Evolutionary conservation across 2,329 filamentous ascomycete genomes (phyloP), one percentile per base, ranked within the genome.

Genomic region (Xylaria digitata): DNA sequence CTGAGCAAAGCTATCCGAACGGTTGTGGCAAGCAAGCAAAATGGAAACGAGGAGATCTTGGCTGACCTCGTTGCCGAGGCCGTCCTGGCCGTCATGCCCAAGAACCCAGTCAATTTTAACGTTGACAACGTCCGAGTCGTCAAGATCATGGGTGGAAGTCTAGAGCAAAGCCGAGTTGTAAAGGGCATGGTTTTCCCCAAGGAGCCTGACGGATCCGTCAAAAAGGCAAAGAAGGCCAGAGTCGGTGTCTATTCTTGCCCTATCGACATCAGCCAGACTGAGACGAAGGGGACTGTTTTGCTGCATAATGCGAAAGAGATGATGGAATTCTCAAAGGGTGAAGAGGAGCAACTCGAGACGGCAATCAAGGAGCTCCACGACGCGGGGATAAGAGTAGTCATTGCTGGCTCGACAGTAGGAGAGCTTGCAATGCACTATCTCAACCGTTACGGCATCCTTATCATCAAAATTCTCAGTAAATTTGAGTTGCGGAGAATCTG

Each of bases 111-210:
- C 79, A 94, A 96, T 83, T 99, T 99, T 87, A 99, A 97, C 82
- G 94, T 99, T 71, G 96, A 99, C 85, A 99, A 99, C 81, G 91
- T 99, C 75, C 92, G 96, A 67, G 96, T 99, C 65, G 96, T 99
- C 75, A 99, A 99, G 87, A 99, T 99, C 77, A 98, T 99, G 95
- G 96, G 96, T 75, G 95, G 96, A 71, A 94, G 92, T 79, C 84
- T 99, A 77, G 93, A 96, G 76, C 94, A 99, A 84, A 97, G 94
- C 80, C 90, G 89, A 72, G 95, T 99, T 15, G 91, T 99, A 67
- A 96, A 92, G 86, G 96, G 96, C 72, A 99, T 99, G 96, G 96
- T 99, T 59, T 98, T 99, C 79, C 91, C 93, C 75, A 92, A 96
- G 78, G 92, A 97, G 81, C 96, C 96, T n/a, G 91, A 97, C 77